Evolutionary conservation across 148 eudicot genomes (phyloP), one percentile per base, ranked within the genome.

Genomic region (Oxyria digyna): DNA sequence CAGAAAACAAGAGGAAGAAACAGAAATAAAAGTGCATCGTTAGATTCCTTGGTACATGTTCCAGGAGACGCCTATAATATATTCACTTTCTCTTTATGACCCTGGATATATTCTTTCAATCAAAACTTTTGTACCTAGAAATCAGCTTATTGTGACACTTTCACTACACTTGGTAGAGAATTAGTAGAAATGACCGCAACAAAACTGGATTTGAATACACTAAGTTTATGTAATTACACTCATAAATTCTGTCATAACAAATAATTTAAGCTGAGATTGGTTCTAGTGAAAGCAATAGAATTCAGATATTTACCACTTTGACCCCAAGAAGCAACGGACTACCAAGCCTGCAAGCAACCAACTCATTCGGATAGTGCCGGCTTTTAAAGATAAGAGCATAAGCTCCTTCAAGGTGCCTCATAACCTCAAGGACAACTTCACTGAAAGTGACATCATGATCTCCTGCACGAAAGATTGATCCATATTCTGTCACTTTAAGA

Each of bases 361-460:
- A 77, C 78, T 95, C 99, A 81, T 95, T 91, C 31, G 97, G 99
- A 78, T 91, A 91, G 74, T 87, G 97, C 24, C 82, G 79, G 71
- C 99, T 95, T 85, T 95, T 95, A 57, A 95, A 95, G 70, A 91
- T 85, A 23, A 95, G 99, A 63, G 99, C 99, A 87, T 91, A 95
- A 43, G 99, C 97, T 79, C 99, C 97, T 73, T 95, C 97, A 49
- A 95, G 97, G 80, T 91, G 96, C 80, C 97, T 84, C 91, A 95
- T 91, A 75, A 91, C 99, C 83, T 95, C 99, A 73, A 91, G 89
- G 69, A 95, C 99, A 81, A 95, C 96, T 79, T 88, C 82, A 78
- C 83, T 81, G 74, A 95, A 95, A 73, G 93, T 87, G 69, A 88
- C 80, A 74, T 74, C 81, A 70, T 83, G 80, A 75, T 84, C 96